Base-by-base conservation (phyloP, 148 eudicot genomes). In the Persicaria maculosa region DNA sequence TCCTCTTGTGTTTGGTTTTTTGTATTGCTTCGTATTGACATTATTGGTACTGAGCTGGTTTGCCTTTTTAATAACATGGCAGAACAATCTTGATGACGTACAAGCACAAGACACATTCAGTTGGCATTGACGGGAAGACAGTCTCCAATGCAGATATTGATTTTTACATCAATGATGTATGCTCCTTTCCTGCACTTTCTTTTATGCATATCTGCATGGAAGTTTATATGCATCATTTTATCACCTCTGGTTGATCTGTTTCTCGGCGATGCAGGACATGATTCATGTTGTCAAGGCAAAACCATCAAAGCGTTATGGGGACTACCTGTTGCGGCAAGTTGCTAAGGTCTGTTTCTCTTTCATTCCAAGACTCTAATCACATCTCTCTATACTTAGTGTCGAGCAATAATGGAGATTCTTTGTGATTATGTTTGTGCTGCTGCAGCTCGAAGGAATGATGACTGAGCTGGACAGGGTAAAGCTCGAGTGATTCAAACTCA, bases 51-150 rank as follows among this genome's bases (percentile, higher is more conserved):
- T 74, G 55, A 71, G 55, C 48, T 68, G 47, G 43, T 76, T 53
- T 15, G 3, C 57, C 61, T 20, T 8, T 70, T 47, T 72, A 43
- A 50, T 68, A 5, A 15, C 17, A 71, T 80, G 46, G 69, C 89
- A 95, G 99, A 88, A 86, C 97, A 36, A 90, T 95, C 73, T 85
- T 95, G 88, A 88, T 92, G 99, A 85, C 97, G 17, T 95, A 87
- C 89, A 95, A 95, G 85, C 99, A 95, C 85, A 95, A 95, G 80
- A 90, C 97, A 10, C 99, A 90, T 77, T 72, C 94, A 22, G 94
- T 88, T 77, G 91, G 82, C 69, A 83, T 88, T 64, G 92, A 92
- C 72, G 93, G 97, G 22, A 92, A 89, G 72, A 84, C 86, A 36
- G 75, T 89, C 76, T 90, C 97, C 71, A 95, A 95, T 78, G 97